These are phyloP conservation scores for Chimonanthus salicifolius DNA, from an alignment of 164 flowering plant genomes.

Conservation along the genomic window DNA sequence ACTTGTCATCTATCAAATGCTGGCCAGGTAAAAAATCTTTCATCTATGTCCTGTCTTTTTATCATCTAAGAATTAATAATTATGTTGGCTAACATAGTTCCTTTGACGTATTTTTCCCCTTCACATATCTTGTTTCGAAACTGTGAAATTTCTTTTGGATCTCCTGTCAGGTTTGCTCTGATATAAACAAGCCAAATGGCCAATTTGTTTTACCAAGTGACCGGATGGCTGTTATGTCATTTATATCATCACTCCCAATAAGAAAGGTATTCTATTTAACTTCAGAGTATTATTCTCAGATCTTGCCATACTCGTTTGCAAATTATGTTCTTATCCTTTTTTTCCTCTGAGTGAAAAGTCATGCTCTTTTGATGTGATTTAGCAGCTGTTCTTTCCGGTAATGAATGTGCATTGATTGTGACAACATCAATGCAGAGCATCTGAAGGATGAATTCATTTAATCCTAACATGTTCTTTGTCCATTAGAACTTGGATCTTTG, in stretches of 20 bases:
- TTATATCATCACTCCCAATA: slow-evolving; percentile 86
- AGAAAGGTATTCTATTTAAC: slow-evolving; percentile 56
- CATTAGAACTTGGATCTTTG: too few species aligned
- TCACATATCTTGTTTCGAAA: not conserved
- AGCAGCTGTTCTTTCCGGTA: not conserved
- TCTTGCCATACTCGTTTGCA: not conserved
- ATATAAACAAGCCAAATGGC: slow-evolving; percentile 97
- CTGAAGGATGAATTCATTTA: not conserved
- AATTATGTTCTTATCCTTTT: too few species aligned
- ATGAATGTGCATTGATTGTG: not conserved
- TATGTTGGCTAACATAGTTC: not conserved
- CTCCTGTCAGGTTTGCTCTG: slow-evolving; percentile 80
- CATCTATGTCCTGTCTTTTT: not conserved
- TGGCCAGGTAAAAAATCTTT: not conserved
- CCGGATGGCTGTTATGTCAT: slow-evolving; percentile 70
- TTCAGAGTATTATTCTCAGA: slow-evolving; percentile 1
- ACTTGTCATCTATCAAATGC: not conserved
- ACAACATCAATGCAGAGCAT: not conserved
- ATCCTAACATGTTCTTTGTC: not conserved
- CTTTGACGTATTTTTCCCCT: not conserved
- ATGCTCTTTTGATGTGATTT: not conserved
- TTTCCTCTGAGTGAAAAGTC: not conserved
- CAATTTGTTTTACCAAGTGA: slow-evolving; percentile 86
- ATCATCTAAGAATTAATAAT: not conserved
- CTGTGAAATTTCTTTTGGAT: slow-evolving; percentile 8